Evolutionary conservation across 371 early-diverging fungal genomes (phyloP).

Genomic region (Zancudomyces culisetae): DNA sequence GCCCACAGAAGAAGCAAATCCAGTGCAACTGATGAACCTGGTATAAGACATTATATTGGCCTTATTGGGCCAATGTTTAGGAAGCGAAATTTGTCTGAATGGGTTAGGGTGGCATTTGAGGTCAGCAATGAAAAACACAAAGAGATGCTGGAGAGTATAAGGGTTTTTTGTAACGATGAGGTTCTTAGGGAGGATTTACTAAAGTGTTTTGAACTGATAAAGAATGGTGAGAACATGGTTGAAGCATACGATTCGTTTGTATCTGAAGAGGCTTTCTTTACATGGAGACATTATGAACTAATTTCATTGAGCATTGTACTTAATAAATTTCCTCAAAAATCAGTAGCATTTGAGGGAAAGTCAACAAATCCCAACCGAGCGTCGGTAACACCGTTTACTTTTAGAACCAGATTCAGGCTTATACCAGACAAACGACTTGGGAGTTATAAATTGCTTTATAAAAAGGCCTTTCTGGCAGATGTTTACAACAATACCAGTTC

Average conservation of each 20-base stretch:
- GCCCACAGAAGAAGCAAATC: not conserved
- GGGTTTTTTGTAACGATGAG: not conserved
- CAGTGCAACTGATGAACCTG: not conserved
- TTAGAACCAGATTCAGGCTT: slow-evolving; percentile 12
- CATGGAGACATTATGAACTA: slow-evolving; percentile 23
- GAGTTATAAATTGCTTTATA: slow-evolving; percentile 10
- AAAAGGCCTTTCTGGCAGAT: slow-evolving; percentile 11
- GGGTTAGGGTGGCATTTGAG: not conserved
- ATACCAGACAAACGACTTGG: slow-evolving; percentile 13
- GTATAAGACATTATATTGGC: not conserved
- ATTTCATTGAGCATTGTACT: slow-evolving; percentile 19
- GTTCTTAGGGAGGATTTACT: slow-evolving; percentile 9
- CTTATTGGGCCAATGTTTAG: not conserved
- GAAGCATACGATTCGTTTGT: slow-evolving; percentile 15
- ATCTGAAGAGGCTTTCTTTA: slow-evolving; percentile 11
- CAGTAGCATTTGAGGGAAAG: not conserved
- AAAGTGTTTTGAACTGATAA: slow-evolving; percentile 16
- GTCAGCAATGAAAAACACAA: not conserved
- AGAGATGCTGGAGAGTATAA: not conserved
- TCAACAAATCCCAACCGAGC: not conserved
- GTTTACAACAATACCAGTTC: slow-evolving; percentile 5
- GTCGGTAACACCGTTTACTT: not conserved
- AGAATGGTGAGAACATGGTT: slow-evolving; percentile 17
- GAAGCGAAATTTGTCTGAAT: not conserved
- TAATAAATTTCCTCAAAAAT: slow-evolving; percentile 4